These are phyloP conservation scores for Herpotrichia juniperi DNA, from an alignment of 2,329 filamentous ascomycete species.

Conservation along the genomic window DNA sequence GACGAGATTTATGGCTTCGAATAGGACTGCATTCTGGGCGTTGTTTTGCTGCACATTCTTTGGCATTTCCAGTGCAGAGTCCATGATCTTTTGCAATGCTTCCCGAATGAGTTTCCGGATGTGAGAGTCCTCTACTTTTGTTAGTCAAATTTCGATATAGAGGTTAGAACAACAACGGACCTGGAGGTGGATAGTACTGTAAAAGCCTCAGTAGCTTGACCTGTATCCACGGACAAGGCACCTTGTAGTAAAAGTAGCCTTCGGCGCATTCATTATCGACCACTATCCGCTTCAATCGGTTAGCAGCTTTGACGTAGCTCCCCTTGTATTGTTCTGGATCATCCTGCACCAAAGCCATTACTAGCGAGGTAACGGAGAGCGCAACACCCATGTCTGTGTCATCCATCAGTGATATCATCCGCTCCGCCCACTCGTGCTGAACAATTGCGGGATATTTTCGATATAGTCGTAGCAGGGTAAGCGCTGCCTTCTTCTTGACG, in stretches of 20 bases:
- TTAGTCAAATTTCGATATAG: slow-evolving; percentile 22
- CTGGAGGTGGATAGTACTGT: slow-evolving; percentile 95
- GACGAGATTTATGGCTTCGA: slow-evolving; percentile 97
- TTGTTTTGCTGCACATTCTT: slow-evolving; percentile 99
- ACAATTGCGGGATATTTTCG: slow-evolving; percentile 94
- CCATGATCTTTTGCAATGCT: slow-evolving; percentile 87
- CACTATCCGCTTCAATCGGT: slow-evolving; percentile 84
- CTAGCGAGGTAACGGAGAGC: slow-evolving; percentile 90
- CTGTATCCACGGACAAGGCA: slow-evolving; percentile 98
- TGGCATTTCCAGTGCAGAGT: slow-evolving; percentile 87
- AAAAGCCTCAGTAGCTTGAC: slow-evolving; percentile 90
- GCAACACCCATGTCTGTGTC: slow-evolving; percentile 93
- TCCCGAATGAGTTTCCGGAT: slow-evolving; percentile 90
- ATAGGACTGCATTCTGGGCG: slow-evolving; percentile 95
- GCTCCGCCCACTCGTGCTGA: slow-evolving; percentile 95
- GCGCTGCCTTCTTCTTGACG: slow-evolving; percentile 97
- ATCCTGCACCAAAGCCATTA: slow-evolving; percentile 94
- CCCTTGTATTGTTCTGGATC: slow-evolving; percentile 93
- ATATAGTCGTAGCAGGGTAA: slow-evolving; percentile 91
- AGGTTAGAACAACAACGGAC: slow-evolving; percentile 62
- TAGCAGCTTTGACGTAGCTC: slow-evolving; percentile 91
- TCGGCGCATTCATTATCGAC: slow-evolving; percentile 87
- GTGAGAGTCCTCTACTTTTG: slow-evolving; percentile 78
- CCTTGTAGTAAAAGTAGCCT: slow-evolving; percentile 98
- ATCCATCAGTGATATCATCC: slow-evolving; percentile 99